Evolutionary conservation across 1,139 yeast genomes (phyloP), one percentile per base, ranked within the genome.

Genomic region (Zygoascus hellenicus): DNA sequence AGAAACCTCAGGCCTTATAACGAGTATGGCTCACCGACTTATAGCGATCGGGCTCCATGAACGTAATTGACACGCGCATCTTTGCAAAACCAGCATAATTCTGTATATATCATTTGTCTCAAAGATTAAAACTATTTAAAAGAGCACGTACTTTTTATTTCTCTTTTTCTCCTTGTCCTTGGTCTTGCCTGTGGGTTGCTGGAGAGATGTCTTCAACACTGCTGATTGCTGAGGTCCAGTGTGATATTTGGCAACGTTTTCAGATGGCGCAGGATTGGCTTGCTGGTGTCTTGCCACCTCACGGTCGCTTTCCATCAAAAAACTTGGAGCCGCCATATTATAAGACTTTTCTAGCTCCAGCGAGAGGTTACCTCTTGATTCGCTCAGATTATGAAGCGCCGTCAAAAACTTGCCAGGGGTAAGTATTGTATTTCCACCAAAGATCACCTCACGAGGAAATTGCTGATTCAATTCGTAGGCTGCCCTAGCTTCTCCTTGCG

Each of bases 381-480:
- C 52, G 2, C 58, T 48, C 26, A 67, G 52, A 3, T 62, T 52
- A 10, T 59, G 52, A 43, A 70, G 50, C 6, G 62, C 52, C n/a
- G 56, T 51, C 45, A 83, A 60, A 54, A 77, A 77, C 45, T 70
- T 69, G 11, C 66, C 57, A 0, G 97, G 95, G 10, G 84, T 78
- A 51, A 85, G 66, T 3, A 89, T 68, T 45, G 83, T 80, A 60
- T 86, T 95, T 5, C 95, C 83, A 0, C 98, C 98, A 51, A 92
- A 71, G 52, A 83, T 80, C 29, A 92, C 76, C 54, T 88, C 96
- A 60, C 80, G 82, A 56, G 83, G 78, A 50, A 78, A 72, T 42
- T 75, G 67, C 15, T 70, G 65, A 5, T 88, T 76, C 43, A 89
- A 72, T 56, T 87, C 94, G 57, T 87, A 83, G 11, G 83, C 81